These are phyloP conservation scores for Calonectria naviculata DNA, from an alignment of 2,329 filamentous ascomycete genomes.

Conservation along the genomic window DNA sequence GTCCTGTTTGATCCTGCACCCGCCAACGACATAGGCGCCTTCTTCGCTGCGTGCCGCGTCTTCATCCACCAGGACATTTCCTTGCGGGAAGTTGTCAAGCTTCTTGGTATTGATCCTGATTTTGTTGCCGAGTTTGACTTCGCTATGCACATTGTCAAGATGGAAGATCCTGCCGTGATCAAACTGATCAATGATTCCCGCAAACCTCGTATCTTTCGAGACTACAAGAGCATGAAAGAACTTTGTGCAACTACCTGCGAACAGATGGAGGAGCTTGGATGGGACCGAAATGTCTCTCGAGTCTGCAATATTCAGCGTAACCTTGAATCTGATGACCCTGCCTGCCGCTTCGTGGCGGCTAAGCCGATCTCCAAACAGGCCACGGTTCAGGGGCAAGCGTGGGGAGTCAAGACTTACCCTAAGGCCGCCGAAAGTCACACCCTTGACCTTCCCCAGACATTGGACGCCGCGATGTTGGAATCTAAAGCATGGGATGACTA, in stretches of 20 bases:
- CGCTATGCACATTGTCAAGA: neutral
- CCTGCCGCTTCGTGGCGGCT: neutral
- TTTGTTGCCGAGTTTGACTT: neutral
- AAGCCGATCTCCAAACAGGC: neutral
- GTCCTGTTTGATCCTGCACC: neutral
- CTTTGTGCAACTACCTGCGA: neutral
- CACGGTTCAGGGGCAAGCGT: neutral
- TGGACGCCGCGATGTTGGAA: no score
- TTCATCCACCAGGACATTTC: neutral
- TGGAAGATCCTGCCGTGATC: neutral
- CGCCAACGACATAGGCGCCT: neutral
- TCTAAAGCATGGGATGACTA: no score
- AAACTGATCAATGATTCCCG: neutral
- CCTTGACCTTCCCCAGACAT: neutral
- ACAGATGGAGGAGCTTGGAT: neutral
- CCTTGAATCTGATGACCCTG: neutral
- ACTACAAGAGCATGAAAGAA: neutral
- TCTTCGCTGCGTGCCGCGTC: neutral
- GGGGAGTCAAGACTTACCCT: neutral
- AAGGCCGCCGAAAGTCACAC: neutral
- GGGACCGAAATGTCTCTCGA: neutral
- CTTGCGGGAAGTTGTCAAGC: neutral
- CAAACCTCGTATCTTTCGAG: neutral
- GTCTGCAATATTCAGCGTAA: neutral
- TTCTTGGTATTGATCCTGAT: neutral